phyloP scores from a whole-genome alignment of 1,284 basidiomycete genomes.

The Pseudomicrostroma phylloplanum region DNA sequence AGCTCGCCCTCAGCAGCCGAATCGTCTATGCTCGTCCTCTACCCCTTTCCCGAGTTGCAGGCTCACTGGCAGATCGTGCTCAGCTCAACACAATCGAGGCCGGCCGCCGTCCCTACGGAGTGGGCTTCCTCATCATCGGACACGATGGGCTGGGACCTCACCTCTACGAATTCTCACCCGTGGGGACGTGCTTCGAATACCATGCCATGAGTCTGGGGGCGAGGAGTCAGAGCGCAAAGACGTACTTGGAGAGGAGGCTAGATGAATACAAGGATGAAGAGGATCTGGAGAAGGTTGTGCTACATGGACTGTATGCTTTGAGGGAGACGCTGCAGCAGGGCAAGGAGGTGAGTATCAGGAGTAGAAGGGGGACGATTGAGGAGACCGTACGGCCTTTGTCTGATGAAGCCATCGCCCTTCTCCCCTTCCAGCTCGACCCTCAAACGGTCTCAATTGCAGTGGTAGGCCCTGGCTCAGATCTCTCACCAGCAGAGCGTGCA shows the following conservation, averaged over 20 bases:
- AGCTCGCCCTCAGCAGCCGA: conserved; percentile 89
- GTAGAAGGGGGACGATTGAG: not conserved
- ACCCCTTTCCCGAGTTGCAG: conserved; percentile 86
- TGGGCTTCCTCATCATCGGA: conserved; percentile 95
- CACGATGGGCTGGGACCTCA: conserved; percentile 92
- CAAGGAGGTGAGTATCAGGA: conserved; percentile 32
- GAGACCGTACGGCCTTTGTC: not conserved
- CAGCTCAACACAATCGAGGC: conserved; percentile 99
- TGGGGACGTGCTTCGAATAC: conserved; percentile 96
- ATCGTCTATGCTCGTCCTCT: conserved; percentile 93
- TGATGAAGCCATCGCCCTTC: not conserved
- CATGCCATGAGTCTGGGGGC: conserved; percentile 98
- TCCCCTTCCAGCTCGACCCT: conserved; percentile 27
- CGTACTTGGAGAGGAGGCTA: conserved; percentile 83
- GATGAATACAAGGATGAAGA: conserved; percentile 66
- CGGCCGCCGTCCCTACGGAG: conserved; percentile 92
- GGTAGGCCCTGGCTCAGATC: conserved; percentile 47
- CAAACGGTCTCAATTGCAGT: conserved; percentile 41
- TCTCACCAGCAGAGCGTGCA: conserved; percentile 25
- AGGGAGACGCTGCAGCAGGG: conserved; percentile 48
- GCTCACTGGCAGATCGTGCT: conserved; percentile 93
- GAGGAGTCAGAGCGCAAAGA: conserved; percentile 93
- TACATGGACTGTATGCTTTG: conserved; percentile 44
- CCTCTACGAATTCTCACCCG: conserved; percentile 95
- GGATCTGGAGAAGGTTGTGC: conserved; percentile 31